phyloP scores from a whole-genome alignment of 257 asterid species.

The Nemophila menziesii region DNA sequence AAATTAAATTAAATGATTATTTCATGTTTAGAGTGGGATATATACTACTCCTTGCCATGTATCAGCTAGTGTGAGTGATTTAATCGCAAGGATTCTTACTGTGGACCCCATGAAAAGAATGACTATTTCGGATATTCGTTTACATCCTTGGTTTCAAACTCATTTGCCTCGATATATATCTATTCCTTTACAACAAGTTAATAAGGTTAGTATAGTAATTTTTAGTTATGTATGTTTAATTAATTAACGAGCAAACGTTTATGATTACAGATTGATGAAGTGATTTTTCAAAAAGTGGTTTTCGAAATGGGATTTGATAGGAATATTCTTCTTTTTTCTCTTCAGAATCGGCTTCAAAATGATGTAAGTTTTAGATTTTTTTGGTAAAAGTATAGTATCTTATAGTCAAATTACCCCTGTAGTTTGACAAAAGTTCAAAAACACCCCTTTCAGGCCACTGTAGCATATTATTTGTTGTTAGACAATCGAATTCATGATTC shows the following conservation, averaged over 20 bases:
- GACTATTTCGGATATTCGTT: conserved; percentile 41
- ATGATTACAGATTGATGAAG: conserved; percentile 74
- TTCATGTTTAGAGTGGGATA: conserved; percentile 39
- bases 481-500: conserved; percentile 55
- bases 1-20: too few relatives aligned
- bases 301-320: conserved; percentile 77
- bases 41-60: conserved; percentile 32
- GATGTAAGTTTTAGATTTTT: conserved; percentile 23
- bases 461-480: conserved; percentile 33
- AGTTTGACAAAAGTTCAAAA: too few relatives aligned
- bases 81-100: conserved; percentile 47
- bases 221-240: too few relatives aligned
- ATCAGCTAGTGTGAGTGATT: conserved; percentile 34
- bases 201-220: conserved; percentile 28
- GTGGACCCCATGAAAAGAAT: conserved; percentile 58
- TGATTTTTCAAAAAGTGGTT: conserved; percentile 69
- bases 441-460: conserved; percentile 51
- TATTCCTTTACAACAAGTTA: conserved; percentile 19
- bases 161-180: conserved; percentile 37
- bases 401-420: too few relatives aligned
- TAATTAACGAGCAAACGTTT: background rate
- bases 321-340: conserved; percentile 55
- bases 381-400: conserved; percentile 2
- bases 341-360: conserved; percentile 62
- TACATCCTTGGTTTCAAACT: conserved; percentile 48